phyloP scores from a whole-genome alignment of 2,329 filamentous ascomycete species.

The Fusarium sulawesiense region DNA sequence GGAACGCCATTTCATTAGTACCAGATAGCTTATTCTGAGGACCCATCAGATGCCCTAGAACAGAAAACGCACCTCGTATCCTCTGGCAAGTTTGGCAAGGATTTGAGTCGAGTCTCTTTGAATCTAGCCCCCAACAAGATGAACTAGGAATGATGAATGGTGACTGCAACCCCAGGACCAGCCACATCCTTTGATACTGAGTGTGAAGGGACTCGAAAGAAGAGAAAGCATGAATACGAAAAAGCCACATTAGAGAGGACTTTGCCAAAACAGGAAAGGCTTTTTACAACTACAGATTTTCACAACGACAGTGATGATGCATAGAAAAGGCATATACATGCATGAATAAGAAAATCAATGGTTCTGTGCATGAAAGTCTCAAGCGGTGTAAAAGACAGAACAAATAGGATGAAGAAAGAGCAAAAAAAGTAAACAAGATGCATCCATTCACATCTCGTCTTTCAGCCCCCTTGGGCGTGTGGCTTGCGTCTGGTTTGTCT shows the following conservation, averaged over 20 bases:
- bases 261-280: background rate
- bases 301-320: background rate
- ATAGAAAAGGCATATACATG: background rate
- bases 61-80: conserved; percentile 10
- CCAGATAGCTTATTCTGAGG: conserved; percentile 12
- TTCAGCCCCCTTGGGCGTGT: conserved; percentile 20
- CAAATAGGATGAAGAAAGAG: background rate
- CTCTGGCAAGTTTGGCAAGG: background rate
- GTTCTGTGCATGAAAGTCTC: background rate
- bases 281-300: background rate
- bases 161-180: background rate
- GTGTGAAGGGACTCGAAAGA: background rate
- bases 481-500: conserved; percentile 26
- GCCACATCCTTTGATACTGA: background rate
- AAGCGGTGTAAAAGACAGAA: background rate
- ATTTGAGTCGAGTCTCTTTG: background rate
- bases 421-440: background rate
- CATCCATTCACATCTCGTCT: background rate
- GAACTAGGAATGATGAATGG: background rate
- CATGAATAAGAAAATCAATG: background rate
- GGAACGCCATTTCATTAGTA: conserved; percentile 15
- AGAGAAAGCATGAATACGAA: background rate
- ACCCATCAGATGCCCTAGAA: background rate
- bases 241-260: background rate
- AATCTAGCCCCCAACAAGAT: background rate